phyloP scores from a whole-genome alignment of 306 rosid genomes.

The Carpinus fangiana region DNA sequence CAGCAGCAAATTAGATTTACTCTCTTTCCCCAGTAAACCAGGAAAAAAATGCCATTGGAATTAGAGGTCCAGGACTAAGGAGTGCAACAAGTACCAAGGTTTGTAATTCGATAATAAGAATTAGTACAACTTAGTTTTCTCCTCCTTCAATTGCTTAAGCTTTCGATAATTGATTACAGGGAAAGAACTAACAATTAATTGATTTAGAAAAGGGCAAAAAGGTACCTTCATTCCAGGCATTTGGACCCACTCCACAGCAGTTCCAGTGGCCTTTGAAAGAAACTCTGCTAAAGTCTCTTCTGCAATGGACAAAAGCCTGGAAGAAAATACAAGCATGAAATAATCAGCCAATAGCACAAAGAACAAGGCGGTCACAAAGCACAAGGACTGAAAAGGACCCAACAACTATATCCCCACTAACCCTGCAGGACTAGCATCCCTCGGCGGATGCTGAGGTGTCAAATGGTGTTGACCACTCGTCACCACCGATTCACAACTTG shows the following conservation, averaged over 20 bases:
- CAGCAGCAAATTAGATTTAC: neutral
- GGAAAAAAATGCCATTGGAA: neutral
- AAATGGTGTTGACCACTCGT: conserved; percentile 90
- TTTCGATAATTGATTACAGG: neutral
- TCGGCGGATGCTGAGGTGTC: conserved; percentile 93
- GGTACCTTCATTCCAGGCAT: conserved; percentile 99
- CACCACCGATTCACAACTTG: conserved; percentile 94
- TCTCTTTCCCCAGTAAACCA: neutral
- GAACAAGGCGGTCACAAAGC: conserved; percentile 37
- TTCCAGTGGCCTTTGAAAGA: conserved; percentile 99
- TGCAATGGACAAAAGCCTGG: conserved; percentile 99
- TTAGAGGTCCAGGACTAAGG: neutral
- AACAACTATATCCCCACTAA: conserved; percentile 68
- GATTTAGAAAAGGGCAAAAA: neutral
- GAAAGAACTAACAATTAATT: conserved; percentile 2
- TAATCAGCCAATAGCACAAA: conserved; percentile 41
- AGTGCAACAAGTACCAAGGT: neutral
- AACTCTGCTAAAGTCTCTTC: conserved; percentile 99
- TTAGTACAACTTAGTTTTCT: neutral
- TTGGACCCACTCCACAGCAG: conserved; percentile 99
- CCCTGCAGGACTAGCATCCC: conserved; percentile 99
- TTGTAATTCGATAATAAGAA: neutral
- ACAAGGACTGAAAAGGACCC: conserved; percentile 51
- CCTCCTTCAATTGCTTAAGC: neutral
- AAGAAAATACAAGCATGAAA: conserved; percentile 35